Evolutionary conservation across 2,329 filamentous ascomycete genomes (phyloP), one percentile per base, ranked within the genome.

Genomic region (Fusarium piperis): DNA sequence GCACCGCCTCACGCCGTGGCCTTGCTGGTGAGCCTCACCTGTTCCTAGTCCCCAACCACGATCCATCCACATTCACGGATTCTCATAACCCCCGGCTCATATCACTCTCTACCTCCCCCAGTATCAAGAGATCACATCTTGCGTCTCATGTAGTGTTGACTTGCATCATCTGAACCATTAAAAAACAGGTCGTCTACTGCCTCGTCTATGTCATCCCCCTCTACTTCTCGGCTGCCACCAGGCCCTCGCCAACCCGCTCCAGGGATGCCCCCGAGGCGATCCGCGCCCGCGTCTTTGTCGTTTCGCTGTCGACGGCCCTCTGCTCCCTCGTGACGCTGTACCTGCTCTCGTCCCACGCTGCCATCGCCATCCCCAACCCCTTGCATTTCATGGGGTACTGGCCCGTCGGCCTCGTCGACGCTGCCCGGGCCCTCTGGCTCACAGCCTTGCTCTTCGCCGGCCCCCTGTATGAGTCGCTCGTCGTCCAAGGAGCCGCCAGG

Each of bases 191-290:
- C 69, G 81, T 91, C 68, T 97, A 97, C 82, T 97, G 94, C n/a
- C 81, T 94, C 74, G 83, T 94, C 83, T 99, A 98, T 83, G 93
- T 99, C 76, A 84, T 93, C 4, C 95, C 96, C 26, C 94, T 98
- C 82, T 98, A 99, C 85, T 86, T 95, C 70, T 96, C 92, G 20
- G 82, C 90, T 5, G 87, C 90, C 20, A 97, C 95, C 6, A 90
- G 95, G 59, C 94, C 95, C 8, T 96, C 94, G 9, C 88, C 90
- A 28, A 89, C 87, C 61, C 88, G 97, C 30, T 93, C 93, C 67
- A 91, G 96, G 78, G 95, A 98, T 88, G 92, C 94, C 30, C 94
- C 95, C 11, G 92, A 92, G 12, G 94, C 97, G 57, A 98, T 99
- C 83, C 92, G 91, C 74, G 93, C 94, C 64, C 91, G 96, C 74